Evolutionary conservation across 805 yeast species (phyloP).

Genomic region (Candida ponderosae): DNA sequence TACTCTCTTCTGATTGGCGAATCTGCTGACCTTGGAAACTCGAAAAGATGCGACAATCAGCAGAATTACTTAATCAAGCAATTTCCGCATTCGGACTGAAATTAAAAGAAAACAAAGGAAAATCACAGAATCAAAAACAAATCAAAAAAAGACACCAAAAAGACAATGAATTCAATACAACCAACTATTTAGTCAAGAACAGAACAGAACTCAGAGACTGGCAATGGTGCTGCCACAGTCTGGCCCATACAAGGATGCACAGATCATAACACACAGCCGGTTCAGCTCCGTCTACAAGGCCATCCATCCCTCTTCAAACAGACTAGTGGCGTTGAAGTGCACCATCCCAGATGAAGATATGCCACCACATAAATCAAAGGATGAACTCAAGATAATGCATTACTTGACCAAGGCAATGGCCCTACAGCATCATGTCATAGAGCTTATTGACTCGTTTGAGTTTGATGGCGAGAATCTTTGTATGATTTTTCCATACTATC

Average conservation of each 20-base stretch:
- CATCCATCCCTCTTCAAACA: conserved; percentile 3
- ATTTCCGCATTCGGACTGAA: no score
- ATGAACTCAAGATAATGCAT: conserved; percentile 34
- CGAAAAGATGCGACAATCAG: no score
- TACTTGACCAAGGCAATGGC: conserved; percentile 9
- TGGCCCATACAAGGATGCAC: neutral
- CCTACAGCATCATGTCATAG: conserved; percentile 10
- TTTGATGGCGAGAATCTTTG: conserved; percentile 26
- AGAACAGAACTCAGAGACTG: no score
- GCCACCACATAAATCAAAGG: conserved; percentile 45
- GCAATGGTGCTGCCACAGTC: neutral
- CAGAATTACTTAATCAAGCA: no score
- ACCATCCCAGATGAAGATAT: conserved; percentile 41
- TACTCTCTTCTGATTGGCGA: no score
- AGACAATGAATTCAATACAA: no score
- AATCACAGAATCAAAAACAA: no score
- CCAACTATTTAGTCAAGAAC: no score
- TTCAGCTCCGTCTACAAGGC: conserved; percentile 33
- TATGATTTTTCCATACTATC: conserved; percentile 34
- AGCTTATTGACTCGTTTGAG: conserved; percentile 16
- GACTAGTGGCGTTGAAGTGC: conserved; percentile 36
- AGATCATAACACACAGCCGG: conserved; percentile 33
- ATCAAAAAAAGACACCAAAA: no score
- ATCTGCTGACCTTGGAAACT: no score
- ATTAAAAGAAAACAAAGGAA: no score